Base-by-base conservation (phyloP, 345 rosid genomes). In the Streptanthus diversifolius region DNA sequence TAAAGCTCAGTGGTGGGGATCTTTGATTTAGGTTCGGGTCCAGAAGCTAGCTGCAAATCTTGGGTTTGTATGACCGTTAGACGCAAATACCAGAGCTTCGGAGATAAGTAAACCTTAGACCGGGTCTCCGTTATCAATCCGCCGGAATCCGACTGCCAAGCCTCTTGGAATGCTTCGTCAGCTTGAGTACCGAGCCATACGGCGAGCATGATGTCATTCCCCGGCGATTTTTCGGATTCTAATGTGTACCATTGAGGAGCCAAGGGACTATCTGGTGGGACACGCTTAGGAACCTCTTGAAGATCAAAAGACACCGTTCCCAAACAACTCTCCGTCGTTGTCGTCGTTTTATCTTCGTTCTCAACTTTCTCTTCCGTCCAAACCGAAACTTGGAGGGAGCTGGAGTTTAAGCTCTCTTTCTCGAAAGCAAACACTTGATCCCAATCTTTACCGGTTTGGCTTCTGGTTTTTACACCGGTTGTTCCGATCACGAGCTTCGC, bases 101-200 rank as follows among this genome's bases (percentile, higher is more conserved):
- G 97, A 17, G 98, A 90, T 56, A 93, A 66, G 72, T 90, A 93
- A 8, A 93, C 96, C 64, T 93, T 93, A 41, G 97, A 90, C 60
- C 97, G 83, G 65, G 97, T 93, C 86, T 93, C 96, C 52, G 86
- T 89, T 12, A 86, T 83, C 72, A 90, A 72, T 36, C 98, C 98
- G n/a, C 97, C 97, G 54, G 97, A 93, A 68, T 93, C 96, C 33
- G 97, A 88, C 45, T 88, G 98, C 98, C 98, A 93, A 1, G 98
- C 96, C 73, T 93, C 98, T 73, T 88, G 98, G 52, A 93, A 93
- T 1, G 97, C 93, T 77, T 93, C 97, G 47, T 93, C 97, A 0
- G 91, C 92, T 85, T 90, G 98, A 36, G 98, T 87, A 25, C 98
- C 97, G 8, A 90, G 12, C 98, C 96, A 93, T 11, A 87, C 88